phyloP scores from a whole-genome alignment of 208 protist species.

The Crithidia brevicula region DNA sequence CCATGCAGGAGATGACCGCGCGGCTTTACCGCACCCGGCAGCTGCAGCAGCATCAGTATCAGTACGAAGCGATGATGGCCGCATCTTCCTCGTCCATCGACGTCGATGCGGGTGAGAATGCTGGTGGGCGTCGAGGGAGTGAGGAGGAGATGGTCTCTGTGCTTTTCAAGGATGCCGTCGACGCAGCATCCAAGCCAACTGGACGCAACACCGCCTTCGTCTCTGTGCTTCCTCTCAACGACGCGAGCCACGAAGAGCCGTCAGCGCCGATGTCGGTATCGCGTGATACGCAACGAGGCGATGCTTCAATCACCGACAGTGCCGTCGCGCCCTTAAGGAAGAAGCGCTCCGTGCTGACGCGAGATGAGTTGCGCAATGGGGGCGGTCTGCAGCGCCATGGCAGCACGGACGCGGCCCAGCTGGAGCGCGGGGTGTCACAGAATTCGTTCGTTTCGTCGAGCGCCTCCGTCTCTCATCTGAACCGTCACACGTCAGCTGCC shows the following conservation, averaged over 20 bases:
- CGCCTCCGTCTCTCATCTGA: not conserved
- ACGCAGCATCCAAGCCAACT: no score
- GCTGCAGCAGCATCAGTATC: constrained; percentile 13
- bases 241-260: not conserved
- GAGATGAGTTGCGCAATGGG: not conserved
- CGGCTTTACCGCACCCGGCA: constrained; percentile 31
- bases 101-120: no score
- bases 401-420: not conserved
- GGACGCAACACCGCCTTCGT: no score
- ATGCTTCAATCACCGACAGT: not conserved
- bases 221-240: no score
- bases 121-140: no score
- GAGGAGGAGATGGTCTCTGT: no score
- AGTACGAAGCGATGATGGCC: no score
- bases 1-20: constrained; percentile 28
- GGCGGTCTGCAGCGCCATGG: not conserved
- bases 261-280: not conserved
- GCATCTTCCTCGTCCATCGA: no score
- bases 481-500: not conserved
- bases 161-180: no score
- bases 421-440: not conserved
- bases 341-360: not conserved
- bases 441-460: not conserved
- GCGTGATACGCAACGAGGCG: not conserved
- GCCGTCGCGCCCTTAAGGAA: not conserved